Conservation (phyloP, 2,329 filamentous ascomycete genomes). For the Ascomycota sp. region DNA sequence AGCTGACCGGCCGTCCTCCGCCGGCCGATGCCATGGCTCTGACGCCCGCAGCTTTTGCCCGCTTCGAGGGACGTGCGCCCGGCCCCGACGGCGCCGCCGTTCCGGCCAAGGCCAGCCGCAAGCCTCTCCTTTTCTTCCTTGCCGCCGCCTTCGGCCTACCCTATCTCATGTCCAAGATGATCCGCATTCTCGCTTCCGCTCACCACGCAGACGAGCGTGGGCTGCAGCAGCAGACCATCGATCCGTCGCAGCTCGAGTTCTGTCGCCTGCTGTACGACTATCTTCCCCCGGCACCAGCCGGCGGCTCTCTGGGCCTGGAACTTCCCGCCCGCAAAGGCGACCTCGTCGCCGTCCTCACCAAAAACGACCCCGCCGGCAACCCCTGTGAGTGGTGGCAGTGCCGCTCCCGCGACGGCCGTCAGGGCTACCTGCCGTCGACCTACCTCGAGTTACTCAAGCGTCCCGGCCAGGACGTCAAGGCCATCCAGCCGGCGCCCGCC, state of each 20-base stretch:
- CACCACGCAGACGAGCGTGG: slow-evolving; percentile 64
- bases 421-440: slow-evolving; percentile 79
- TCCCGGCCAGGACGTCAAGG: slow-evolving; percentile 27
- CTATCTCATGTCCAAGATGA: slow-evolving; percentile 93
- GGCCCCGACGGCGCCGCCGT: slow-evolving; percentile 41
- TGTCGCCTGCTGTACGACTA: slow-evolving; percentile 92
- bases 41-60: slow-evolving; percentile 78
- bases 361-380: slow-evolving; percentile 79
- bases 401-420: slow-evolving; percentile 67
- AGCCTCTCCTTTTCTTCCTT: slow-evolving; percentile 91
- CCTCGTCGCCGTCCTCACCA: slow-evolving; percentile 80
- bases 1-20: slow-evolving; percentile 75
- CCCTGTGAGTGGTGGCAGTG: slow-evolving; percentile 96
- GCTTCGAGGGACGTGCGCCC: slow-evolving; percentile 53
- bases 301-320: slow-evolving; percentile 49
- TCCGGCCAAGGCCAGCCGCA: slow-evolving; percentile 62
- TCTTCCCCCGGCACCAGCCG: slow-evolving; percentile 53
- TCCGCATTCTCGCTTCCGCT: slow-evolving; percentile 60
- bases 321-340: slow-evolving; percentile 87
- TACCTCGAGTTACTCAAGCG: slow-evolving; percentile 61
- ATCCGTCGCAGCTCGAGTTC: slow-evolving; percentile 86
- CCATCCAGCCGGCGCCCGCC: slow-evolving; percentile 21
- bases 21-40: slow-evolving; percentile 74
- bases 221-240: slow-evolving; percentile 35
- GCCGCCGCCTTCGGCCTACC: slow-evolving; percentile 86